Evolutionary conservation across 805 yeast species (phyloP), one percentile per base, ranked within the genome.

Genomic region (Candida glaebosa): DNA sequence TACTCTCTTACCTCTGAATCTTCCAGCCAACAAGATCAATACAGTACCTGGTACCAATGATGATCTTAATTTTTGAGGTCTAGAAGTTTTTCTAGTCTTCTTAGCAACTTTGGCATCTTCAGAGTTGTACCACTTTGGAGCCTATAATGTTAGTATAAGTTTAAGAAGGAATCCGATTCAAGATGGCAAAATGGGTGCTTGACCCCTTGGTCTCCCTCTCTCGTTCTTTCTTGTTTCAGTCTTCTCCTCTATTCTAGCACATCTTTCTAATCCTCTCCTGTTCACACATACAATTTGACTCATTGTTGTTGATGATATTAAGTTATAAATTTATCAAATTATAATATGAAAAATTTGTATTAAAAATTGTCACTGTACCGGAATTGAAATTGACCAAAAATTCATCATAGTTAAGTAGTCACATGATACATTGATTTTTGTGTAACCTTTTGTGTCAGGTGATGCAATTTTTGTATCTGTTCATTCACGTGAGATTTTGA

Each of bases 1-100:
- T 63, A 93, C 99, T 79, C 98, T 90, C 87, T 91, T 93, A 74
- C 99, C 99, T 78, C 99, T 87, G 95, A 89, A 91, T 77, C 96
- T 88, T 71, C 99, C 99, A 65, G 98, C 97, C 70, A 91, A 82
- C 72, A 91, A 78, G 74, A 91, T 91, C 71, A 93, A 80, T 59
- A 91, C 97, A 67, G 97, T 86, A 73, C 99, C 99, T 75, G 97
- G 97, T 58, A 86, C 95, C 66, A 91, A 79, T 52, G 96, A 85
- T 65, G 95, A 80, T 76, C 98, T 89, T 74, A 93, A 81, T 76
- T 86, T 86, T 76, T 88, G 93, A 67, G 97, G 95, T 71, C 89
- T 87, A 63, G 79, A 78, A 62, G 90, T 69, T 84, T 89, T 87
- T 84, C 96, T 87, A 69, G 87, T 71, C 76, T 79, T 81, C 80